Evolutionary conservation across 768 basidiomycete genomes (phyloP).

Genomic region (Auricularia sp.): DNA sequence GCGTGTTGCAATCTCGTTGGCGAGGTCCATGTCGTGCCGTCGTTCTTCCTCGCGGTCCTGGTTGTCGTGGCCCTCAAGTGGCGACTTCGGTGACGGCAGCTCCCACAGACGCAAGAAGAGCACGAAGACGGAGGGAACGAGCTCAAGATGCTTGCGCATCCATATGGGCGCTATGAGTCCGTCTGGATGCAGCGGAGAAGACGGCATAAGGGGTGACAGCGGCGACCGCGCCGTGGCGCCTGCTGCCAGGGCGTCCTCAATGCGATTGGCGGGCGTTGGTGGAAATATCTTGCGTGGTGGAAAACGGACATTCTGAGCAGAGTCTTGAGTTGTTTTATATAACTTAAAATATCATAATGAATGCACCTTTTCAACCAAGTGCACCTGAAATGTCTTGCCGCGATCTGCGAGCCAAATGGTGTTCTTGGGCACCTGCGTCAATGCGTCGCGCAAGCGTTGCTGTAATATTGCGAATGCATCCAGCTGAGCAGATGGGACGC

Average conservation of each 20-base stretch:
- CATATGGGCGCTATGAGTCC: constrained; percentile 96
- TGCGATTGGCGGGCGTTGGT: constrained; percentile 41
- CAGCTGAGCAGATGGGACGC: constrained; percentile 24
- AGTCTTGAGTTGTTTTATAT: too few relatives aligned
- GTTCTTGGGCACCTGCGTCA: constrained; percentile 38
- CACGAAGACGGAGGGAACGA: constrained; percentile 89
- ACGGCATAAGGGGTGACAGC: constrained; percentile 80
- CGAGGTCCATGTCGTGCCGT: constrained; percentile 60
- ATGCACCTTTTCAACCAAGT: constrained; percentile 71
- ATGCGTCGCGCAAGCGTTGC: constrained; percentile 54
- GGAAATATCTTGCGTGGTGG: constrained; percentile 72
- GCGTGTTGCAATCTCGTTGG: constrained; percentile 66
- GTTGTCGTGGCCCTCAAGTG: constrained; percentile 24
- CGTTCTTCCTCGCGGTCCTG: constrained; percentile 49
- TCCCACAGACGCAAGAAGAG: constrained; percentile 82
- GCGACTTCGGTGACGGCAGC: constrained; percentile 30
- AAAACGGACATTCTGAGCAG: constrained; percentile 53
- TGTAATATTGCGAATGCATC: constrained; percentile 56
- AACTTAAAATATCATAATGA: background rate
- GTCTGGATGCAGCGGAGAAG: constrained; percentile 88
- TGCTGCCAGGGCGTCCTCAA: constrained; percentile 28
- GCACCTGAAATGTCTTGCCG: constrained; percentile 59
- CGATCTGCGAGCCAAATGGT: constrained; percentile 40
- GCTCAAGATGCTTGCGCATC: constrained; percentile 90
- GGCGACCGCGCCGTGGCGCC: constrained; percentile 58